A percentile compares a stretch with the other conserved stretches of the same genome.
Conservation (phyloP, 2,329 filamentous ascomycete species). For the Microdochium nivale region DNA sequence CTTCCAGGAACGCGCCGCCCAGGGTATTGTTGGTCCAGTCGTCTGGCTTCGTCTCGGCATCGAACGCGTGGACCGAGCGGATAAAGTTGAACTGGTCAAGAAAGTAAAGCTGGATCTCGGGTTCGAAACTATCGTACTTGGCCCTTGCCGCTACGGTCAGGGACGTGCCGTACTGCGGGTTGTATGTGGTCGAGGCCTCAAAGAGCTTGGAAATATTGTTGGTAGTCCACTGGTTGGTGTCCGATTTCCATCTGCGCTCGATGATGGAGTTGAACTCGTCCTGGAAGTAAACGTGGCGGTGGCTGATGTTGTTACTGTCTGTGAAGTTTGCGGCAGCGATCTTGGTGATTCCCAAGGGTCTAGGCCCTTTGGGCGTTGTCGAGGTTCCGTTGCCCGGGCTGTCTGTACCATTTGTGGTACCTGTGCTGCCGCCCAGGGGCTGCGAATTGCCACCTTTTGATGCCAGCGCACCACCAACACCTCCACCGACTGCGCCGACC, state of each 20-base stretch:
- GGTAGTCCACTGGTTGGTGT: slow-evolving; percentile 13
- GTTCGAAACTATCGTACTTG: neutral
- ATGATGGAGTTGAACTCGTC: slow-evolving; percentile 11
- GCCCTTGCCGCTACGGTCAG: slow-evolving; percentile 13
- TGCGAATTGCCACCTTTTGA: slow-evolving; percentile 2
- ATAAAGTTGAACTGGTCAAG: slow-evolving; percentile 10
- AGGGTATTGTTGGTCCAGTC: slow-evolving; percentile 13
- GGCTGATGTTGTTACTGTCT: slow-evolving; percentile 7
- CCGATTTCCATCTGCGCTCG: slow-evolving; percentile 11
- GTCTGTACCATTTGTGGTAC: neutral
- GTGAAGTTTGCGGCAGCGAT: slow-evolving; percentile 13
- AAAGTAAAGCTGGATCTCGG: slow-evolving; percentile 13
- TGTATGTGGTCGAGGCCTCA: slow-evolving; percentile 9
- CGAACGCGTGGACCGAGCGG: slow-evolving; percentile 7
- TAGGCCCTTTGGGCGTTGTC: slow-evolving; percentile 1
- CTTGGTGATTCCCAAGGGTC: slow-evolving; percentile 8
- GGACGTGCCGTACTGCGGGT: slow-evolving; percentile 11
- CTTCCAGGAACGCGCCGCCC: slow-evolving; percentile 6
- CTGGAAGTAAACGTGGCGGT: slow-evolving; percentile 13
- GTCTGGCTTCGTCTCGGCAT: slow-evolving; percentile 9
- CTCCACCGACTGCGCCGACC: slow-evolving; percentile 6
- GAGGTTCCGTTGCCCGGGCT: neutral
- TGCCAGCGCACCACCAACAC: slow-evolving; percentile 8
- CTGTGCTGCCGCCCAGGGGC: neutral
- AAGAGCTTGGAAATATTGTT: slow-evolving; percentile 14